Conservation (phyloP, 495 filamentous ascomycete species). For the Rostrohypoxylon terebratum region DNA sequence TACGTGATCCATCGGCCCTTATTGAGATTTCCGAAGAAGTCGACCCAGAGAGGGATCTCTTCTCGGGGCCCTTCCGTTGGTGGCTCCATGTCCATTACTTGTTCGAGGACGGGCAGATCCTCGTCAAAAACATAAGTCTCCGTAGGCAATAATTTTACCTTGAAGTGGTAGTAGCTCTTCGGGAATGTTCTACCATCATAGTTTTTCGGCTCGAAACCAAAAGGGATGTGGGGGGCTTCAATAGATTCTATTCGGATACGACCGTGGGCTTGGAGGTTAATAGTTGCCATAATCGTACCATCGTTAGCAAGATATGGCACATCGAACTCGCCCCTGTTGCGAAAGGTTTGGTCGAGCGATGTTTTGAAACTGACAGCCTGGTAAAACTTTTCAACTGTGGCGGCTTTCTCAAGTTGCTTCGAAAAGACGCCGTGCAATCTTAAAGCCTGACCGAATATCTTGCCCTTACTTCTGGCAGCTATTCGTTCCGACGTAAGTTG, state of each 20-base stretch:
- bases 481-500: slow-evolving; percentile 69
- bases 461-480: slow-evolving; percentile 68
- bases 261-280: slow-evolving; percentile 73
- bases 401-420: slow-evolving; percentile 59
- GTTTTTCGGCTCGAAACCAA: slow-evolving; percentile 76
- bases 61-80: slow-evolving; percentile 49
- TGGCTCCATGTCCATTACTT: slow-evolving; percentile 48
- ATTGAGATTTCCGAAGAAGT: slow-evolving; percentile 75
- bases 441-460: slow-evolving; percentile 65
- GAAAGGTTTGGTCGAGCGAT: slow-evolving; percentile 67
- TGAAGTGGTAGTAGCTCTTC: slow-evolving; percentile 70
- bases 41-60: slow-evolving; percentile 80
- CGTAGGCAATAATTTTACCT: slow-evolving; percentile 69
- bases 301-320: slow-evolving; percentile 66
- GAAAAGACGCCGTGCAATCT: slow-evolving; percentile 69
- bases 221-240: slow-evolving; percentile 73
- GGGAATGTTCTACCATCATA: slow-evolving; percentile 80
- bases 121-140: slow-evolving; percentile 70
- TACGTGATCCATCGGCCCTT: slow-evolving; percentile 72
- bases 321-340: slow-evolving; percentile 48
- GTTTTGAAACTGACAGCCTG: slow-evolving; percentile 70
- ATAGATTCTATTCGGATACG: slow-evolving; percentile 66
- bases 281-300: slow-evolving; percentile 74
- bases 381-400: slow-evolving; percentile 59
- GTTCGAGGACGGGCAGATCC: slow-evolving; percentile 57